Evolutionary conservation across 768 basidiomycete genomes (phyloP).

Genomic region (Termitomyces heimii): DNA sequence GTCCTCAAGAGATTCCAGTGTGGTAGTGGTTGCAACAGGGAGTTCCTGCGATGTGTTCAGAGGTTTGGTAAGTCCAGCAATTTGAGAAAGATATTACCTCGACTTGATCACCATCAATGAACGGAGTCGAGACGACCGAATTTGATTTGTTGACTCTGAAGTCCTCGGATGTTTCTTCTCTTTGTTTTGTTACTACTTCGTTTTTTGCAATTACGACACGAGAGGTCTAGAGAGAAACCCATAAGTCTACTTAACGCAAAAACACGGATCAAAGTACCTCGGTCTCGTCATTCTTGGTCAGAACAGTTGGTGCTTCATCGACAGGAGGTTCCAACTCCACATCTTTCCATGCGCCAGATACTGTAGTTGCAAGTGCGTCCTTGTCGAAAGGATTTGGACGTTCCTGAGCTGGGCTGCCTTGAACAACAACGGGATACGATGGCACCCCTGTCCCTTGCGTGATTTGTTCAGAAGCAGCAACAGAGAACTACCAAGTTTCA

Average conservation of each 20-base stretch:
- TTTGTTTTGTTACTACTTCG: not conserved
- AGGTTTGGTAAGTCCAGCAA: not conserved
- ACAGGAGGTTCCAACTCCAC: not conserved
- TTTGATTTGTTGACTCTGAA: not conserved
- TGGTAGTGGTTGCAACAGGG: not conserved
- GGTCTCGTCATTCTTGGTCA: not conserved
- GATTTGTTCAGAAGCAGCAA: not conserved
- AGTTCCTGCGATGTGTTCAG: not conserved
- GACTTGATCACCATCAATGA: not conserved
- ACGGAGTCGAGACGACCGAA: not conserved
- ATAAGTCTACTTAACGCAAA: not conserved
- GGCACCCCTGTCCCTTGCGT: constrained; percentile 17
- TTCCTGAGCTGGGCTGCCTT: constrained; percentile 20
- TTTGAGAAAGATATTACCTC: not conserved
- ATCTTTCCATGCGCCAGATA: not conserved
- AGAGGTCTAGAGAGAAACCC: not conserved
- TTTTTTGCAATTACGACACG: not conserved
- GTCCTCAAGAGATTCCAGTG: not conserved
- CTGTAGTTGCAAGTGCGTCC: not conserved
- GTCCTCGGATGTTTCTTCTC: not conserved
- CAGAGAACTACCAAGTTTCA: constrained; percentile 3
- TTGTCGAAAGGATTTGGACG: constrained; percentile 10
- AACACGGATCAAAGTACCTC: not conserved
- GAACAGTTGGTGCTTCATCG: not conserved
- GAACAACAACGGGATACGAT: constrained; percentile 28